phyloP scores from a whole-genome alignment of 1,284 basidiomycete genomes.

The Irpex sp. region DNA sequence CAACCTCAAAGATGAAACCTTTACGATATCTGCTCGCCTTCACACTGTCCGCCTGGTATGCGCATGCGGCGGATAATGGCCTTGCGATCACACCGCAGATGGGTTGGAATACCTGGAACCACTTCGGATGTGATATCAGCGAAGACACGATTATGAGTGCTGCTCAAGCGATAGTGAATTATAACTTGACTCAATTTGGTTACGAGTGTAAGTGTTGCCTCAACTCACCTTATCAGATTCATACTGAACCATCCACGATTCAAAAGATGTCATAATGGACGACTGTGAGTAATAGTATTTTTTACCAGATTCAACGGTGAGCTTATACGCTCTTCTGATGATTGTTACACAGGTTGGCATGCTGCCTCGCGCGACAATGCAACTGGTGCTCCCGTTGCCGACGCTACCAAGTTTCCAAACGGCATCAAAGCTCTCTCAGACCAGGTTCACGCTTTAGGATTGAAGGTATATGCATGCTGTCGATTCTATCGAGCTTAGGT shows the following conservation, averaged over 20 bases:
- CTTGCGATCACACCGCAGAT: slow-evolving; percentile 36
- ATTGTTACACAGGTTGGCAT: slow-evolving; percentile 28
- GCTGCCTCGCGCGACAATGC: slow-evolving; percentile 26
- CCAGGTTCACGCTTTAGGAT: slow-evolving; percentile 37
- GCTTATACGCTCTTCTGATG: neutral
- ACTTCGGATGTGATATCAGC: slow-evolving; percentile 32
- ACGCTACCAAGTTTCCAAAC: slow-evolving; percentile 40
- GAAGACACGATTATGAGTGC: slow-evolving; percentile 31
- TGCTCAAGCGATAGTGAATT: slow-evolving; percentile 27
- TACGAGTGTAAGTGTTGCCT: slow-evolving; percentile 34
- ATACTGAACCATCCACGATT: neutral
- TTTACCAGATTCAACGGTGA: neutral
- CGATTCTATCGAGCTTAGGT: neutral
- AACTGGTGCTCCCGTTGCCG: slow-evolving; percentile 29
- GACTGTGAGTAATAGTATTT: slow-evolving; percentile 24
- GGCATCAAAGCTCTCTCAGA: slow-evolving; percentile 40
- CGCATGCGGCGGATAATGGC: slow-evolving; percentile 28
- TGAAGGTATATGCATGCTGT: slow-evolving; percentile 30
- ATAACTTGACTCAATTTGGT: slow-evolving; percentile 26
- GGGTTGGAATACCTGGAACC: slow-evolving; percentile 39
- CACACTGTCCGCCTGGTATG: neutral
- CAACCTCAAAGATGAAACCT: neutral
- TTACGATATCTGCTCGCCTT: neutral
- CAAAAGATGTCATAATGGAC: slow-evolving; percentile 30
- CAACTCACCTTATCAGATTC: too few species aligned